Percentiles rank a stretch among this genome's conserved stretches.
Evolutionary conservation across 257 asterid species (phyloP).

Genomic region (Cinchona pubescens): DNA sequence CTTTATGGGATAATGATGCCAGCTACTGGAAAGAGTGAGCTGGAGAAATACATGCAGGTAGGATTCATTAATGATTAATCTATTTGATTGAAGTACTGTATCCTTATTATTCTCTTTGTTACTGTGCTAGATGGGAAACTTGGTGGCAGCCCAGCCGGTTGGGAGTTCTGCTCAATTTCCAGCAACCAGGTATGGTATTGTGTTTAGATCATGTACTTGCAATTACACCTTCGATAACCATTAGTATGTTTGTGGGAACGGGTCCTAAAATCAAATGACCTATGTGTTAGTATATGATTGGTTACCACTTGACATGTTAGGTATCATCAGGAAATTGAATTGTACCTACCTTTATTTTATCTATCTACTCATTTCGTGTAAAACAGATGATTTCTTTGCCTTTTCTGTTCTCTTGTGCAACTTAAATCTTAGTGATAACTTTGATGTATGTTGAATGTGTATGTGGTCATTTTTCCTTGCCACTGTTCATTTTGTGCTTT

Average conservation of each 20-base stretch:
- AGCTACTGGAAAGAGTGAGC: slow-evolving; percentile 49
- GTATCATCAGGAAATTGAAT: background rate
- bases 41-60: slow-evolving; percentile 74
- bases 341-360: background rate
- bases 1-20: slow-evolving; percentile 68
- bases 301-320: background rate
- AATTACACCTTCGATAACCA: background rate
- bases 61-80: slow-evolving; percentile 13
- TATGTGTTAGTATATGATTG: background rate
- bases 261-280: background rate
- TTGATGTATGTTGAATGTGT: background rate
- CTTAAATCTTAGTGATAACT: background rate
- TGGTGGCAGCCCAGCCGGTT: slow-evolving; percentile 43
- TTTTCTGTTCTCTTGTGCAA: background rate
- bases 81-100: slow-evolving; percentile 13
- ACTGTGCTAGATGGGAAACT: slow-evolving; percentile 58
- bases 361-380: background rate
- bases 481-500: background rate
- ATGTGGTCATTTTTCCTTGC: background rate
- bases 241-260: background rate
- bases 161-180: slow-evolving; percentile 55
- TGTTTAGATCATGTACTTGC: background rate
- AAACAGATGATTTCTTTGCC: background rate
- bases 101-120: slow-evolving; percentile 22
- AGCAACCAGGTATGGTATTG: slow-evolving; percentile 48